Evolutionary conservation across 805 yeast genomes (phyloP), one percentile per base, ranked within the genome.

Genomic region (Lachancea lanzarotensis): DNA sequence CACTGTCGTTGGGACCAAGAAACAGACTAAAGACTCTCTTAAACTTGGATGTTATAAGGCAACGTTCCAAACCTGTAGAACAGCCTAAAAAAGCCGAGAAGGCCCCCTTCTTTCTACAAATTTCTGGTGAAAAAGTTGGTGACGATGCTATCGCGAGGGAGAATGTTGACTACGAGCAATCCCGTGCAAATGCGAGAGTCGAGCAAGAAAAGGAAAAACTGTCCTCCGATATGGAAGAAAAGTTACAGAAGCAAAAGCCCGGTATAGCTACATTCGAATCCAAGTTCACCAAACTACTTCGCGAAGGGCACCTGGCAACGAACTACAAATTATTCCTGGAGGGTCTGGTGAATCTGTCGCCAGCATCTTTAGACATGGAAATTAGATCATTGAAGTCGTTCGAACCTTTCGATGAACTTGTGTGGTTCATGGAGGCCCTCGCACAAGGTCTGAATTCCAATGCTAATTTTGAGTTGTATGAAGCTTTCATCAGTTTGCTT

Each of bases 61-160:
- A 75, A 60, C 78, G 98, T 57, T 89, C 88, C 60, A 91, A 87
- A 65, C 97, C 98, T 18, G 80, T 71, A 42, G 96, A 88, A 60
- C 84, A 91, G 1, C 85, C 93, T 29, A 86, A 85, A 70, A 85
- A 81, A 52, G 87, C 96, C 1, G 84, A 84, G 52, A 75, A 79
- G 49, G 79, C 86, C 0, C 84, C 86, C 17, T 93, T 95, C 64
- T 95, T 95, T 71, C 69, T 93, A 47, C 76, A 79, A 38, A 68
- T 83, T 17, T 59, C 77, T 3, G 87, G 88, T 26, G 78, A 74
- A 42, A 71, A 71, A n/a, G 83, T 81, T 43, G 90, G 89, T 46
- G 87, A 82, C 57, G 75, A 78, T 25, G 88, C 89, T 0, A 56
- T 68, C 4, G 63, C 49, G 9, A 63, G 73, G 53, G 72, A 69